Base-by-base conservation (phyloP, 495 filamentous ascomycete genomes). In the Xylaria intraflava region DNA sequence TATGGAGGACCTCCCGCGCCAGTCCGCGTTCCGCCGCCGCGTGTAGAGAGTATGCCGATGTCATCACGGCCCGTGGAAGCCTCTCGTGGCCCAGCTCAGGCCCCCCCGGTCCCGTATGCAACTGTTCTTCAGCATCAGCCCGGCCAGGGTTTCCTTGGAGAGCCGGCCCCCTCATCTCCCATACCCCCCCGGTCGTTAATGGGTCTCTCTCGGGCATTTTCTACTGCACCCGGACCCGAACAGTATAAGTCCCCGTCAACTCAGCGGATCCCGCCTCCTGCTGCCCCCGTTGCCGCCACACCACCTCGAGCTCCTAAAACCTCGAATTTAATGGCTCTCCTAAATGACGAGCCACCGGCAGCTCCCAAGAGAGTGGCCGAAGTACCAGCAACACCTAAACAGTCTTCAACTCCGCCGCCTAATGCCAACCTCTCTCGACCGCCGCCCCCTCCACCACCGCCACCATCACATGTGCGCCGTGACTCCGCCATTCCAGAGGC, bases 321-420 rank as follows among this genome's bases (percentile, higher is more conserved):
- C 5, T 76, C 72, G 45, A 77, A 56, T n/a, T 56, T 78, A 47
- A 74, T 76, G 68, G 69, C 72, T n/a, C 59, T 78, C 42, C 60
- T 78, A 19, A 78, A 78, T 56, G 71, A 76, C 36, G 75, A 76
- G 20, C 66, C 68, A n/a, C 68, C 72, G 10, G 64, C 73, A 10
- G 52, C 66, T 46, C 59, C 63, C 10, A 76, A 75, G 61, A 64
- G 75, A 46, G 56, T 75, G 22, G 43, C 39, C 44, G 74, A 78
- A 17, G 62, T 75, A 10, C 53, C 71, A 27, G 48, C 51, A 8
- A 30, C 59, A n/a, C 40, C 60, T 17, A 72, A 73, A 54, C 45
- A 63, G n/a, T 69, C 64, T 30, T 66, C 75, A 6, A 76, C 75
- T 5, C 73, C 75, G 6, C 75, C 74, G 11, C 72, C 73, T 27